Base-by-base conservation (phyloP, 2,329 filamentous ascomycete species). In the Macrophomina phaseolina region DNA sequence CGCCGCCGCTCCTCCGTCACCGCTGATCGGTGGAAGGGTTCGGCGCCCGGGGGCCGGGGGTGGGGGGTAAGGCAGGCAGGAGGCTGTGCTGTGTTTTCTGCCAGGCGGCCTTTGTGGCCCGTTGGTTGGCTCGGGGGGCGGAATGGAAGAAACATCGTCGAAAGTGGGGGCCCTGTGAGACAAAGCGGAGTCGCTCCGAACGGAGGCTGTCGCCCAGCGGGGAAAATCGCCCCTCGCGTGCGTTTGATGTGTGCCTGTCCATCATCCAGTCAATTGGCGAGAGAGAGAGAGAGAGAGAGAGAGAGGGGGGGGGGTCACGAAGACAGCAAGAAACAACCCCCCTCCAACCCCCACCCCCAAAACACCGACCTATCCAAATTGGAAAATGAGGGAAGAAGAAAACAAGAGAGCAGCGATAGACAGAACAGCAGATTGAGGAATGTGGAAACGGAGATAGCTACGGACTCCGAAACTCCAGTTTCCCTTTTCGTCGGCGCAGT, bases 61-160 rank as follows among this genome's bases (percentile, higher is more conserved):
- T 23, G 23, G 23, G 23, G 23, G 23, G 23, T 23, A 3, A 23
- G 23, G 23, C 16, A 9, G 42, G 42, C 7, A 12, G 36, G 23
- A 23, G 46, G 46, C 46, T 49, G 46, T 49, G 38, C 53, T 30
- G 36, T 30, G 36, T 34, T 23, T 61, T 61, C 56, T 61, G 56
- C 56, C 56, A 40, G 56, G 56, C 56, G 56, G 56, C 56, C 56
- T 61, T 60, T 46, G 56, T 9, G 40, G 18, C 32, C 30, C 14
- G 28, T 18, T 28, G 6, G 14, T 14, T 28, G 40, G 40, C 23
- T 34, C 40, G 49, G n/a, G 9, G 28, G 34, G 30, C 28, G 48
- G 48, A 11, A 28, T 30, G 48, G 9, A n/a, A 12, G 42, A 38
- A 38, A 38, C 36, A 38, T 23, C 23, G 23, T 23, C 23, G 11